Evolutionary conservation across 2,329 filamentous ascomycete genomes (phyloP), one percentile per base, ranked within the genome.

Genomic region (Colletotrichum siamense): DNA sequence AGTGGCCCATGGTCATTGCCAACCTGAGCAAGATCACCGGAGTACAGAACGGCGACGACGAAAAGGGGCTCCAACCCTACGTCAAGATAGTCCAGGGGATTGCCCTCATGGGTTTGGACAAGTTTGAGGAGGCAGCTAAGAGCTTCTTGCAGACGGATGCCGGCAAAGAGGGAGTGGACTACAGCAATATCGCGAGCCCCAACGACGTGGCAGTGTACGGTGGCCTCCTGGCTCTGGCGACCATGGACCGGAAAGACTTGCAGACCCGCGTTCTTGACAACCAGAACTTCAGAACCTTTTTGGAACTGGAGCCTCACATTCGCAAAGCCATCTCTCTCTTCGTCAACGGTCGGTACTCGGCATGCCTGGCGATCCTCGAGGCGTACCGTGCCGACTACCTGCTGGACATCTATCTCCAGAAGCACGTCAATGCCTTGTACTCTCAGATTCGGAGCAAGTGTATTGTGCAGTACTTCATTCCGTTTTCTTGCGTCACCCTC

Each of bases 201-300:
- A 98, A 98, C 82, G 97, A 99, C 81, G 88, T 99, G 26, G 96
- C 97, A 24, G 91, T 97, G 10, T 99, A 99, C 80, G 97, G 96
- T 65, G 96, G 95, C 7, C 91, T 99, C 28, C 94, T 96, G 79
- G 95, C 97, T 8, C 91, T 99, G 28, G 96, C 96, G 30, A 96
- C 95, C 3, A 98, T 99, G 94, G 91, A 95, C 76, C 92, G 97
- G 64, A 88, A 89, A 9, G 92, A 95, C 77, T 89, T 99, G 26
- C 94, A 97, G 83, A 87, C 86, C 8, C 88, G 89, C 8, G 95
- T 99, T 4, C 91, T 99, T 1, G 95, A 97, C 49, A 98, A 95
- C 82, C 87, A 88, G 39, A 88, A 90, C 13, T 99, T 99, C 87
- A 94, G 97, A 69, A 92, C 91, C 62, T 98, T 97, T 82, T 91